Conservation (phyloP, 1,284 basidiomycete genomes). For the Ustilago shanxiensis region DNA sequence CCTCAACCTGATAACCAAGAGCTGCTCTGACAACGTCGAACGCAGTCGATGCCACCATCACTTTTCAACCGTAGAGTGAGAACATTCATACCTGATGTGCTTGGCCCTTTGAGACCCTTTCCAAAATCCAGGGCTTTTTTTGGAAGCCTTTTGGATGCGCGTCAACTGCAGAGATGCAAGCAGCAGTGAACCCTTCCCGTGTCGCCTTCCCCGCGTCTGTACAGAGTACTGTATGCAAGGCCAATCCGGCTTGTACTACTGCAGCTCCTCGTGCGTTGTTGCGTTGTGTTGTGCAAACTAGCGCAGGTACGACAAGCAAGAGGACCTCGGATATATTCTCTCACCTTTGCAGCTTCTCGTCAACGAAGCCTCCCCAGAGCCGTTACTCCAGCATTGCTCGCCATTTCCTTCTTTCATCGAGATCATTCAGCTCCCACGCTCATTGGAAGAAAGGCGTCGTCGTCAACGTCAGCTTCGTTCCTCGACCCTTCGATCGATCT, state of each 20-base stretch:
- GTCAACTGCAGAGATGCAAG: not conserved
- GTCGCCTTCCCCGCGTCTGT: conserved; percentile 22
- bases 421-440: not conserved
- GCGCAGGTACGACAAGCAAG: not conserved
- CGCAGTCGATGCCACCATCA: no score
- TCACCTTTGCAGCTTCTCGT: not conserved
- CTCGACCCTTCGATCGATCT: not conserved
- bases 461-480: not conserved
- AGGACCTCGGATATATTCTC: conserved; percentile 4
- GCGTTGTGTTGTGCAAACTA: not conserved
- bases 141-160: no score
- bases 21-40: no score
- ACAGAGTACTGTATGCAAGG: no score
- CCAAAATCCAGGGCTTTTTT: not conserved
- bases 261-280: not conserved
- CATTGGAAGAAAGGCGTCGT: not conserved
- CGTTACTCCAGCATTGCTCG: not conserved
- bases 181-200: conserved; percentile 13
- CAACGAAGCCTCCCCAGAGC: not conserved
- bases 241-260: conserved; percentile 2
- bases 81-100: no score
- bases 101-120: no score
- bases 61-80: no score
- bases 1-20: no score
- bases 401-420: not conserved